These are phyloP conservation scores for Trichoderma lentiforme DNA, from an alignment of 2,329 filamentous ascomycete species.

Conservation along the genomic window DNA sequence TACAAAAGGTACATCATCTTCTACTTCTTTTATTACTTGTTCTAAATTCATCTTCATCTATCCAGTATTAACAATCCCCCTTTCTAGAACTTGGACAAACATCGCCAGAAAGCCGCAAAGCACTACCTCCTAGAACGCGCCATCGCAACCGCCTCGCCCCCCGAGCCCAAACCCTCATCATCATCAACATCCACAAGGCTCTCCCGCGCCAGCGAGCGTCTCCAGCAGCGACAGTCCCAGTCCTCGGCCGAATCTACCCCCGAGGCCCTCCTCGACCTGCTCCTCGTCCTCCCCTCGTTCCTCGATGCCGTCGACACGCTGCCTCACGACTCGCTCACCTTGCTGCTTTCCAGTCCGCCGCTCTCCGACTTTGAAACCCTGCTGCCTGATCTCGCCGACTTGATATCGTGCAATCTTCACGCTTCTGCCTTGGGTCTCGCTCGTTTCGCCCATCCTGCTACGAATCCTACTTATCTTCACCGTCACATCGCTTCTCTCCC, in stretches of 20 bases:
- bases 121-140: constrained; percentile 50
- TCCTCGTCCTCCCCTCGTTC: constrained; percentile 53
- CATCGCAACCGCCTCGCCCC: constrained; percentile 44
- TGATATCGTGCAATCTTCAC: constrained; percentile 51
- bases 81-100: constrained; percentile 46
- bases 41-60: not conserved
- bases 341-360: constrained; percentile 50
- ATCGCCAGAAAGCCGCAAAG: constrained; percentile 48
- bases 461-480: constrained; percentile 57
- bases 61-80: not conserved
- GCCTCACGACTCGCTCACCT: constrained; percentile 33
- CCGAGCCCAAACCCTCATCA: constrained; percentile 23
- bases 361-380: constrained; percentile 46
- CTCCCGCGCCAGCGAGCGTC: constrained; percentile 17
- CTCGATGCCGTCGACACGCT: constrained; percentile 38
- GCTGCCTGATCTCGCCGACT: constrained; percentile 45
- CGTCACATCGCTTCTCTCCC: constrained; percentile 52
- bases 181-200: constrained; percentile 21
- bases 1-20: constrained; percentile 43
- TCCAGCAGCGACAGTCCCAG: constrained; percentile 18
- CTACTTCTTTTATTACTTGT: not conserved
- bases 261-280: constrained; percentile 49
- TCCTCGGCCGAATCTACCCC: constrained; percentile 32
- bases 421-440: constrained; percentile 47
- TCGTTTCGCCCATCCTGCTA: constrained; percentile 46